A percentile compares a stretch with the other conserved stretches of the same genome.
These are phyloP conservation scores for Canariomyces notabilis DNA, from an alignment of 2,329 filamentous ascomycete genomes.

Conservation along the genomic window DNA sequence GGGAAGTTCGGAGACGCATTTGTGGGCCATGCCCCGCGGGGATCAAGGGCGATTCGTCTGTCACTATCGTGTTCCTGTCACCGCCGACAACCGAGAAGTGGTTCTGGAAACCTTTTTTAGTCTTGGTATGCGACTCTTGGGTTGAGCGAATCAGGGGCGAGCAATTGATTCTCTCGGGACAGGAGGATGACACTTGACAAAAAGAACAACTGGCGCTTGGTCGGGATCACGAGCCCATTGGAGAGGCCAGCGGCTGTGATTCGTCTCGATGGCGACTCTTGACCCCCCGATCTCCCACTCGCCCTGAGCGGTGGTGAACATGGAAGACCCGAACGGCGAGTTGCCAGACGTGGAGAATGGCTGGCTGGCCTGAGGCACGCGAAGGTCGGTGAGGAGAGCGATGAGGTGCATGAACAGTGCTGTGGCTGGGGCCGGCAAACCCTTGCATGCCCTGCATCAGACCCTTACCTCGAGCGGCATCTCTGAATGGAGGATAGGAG, in stretches of 20 bases:
- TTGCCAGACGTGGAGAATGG: slow-evolving; percentile 14
- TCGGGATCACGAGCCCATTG: not conserved
- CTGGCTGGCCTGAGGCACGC: slow-evolving; percentile 31
- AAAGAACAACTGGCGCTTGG: slow-evolving; percentile 20
- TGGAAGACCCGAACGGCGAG: slow-evolving; percentile 8
- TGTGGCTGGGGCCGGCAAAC: slow-evolving; percentile 32
- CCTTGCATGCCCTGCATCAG: slow-evolving; percentile 31
- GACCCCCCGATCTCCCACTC: not conserved
- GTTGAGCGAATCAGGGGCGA: slow-evolving; percentile 26
- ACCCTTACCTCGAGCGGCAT: slow-evolving; percentile 25
- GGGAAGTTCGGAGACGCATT: slow-evolving; percentile 7
- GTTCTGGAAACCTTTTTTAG: slow-evolving; percentile 17
- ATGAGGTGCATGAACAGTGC: slow-evolving; percentile 45
- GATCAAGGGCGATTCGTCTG: slow-evolving; percentile 24
- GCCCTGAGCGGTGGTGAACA: too few relatives aligned
- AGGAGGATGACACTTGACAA: slow-evolving; percentile 22
- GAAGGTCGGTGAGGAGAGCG: slow-evolving; percentile 42
- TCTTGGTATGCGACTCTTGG: slow-evolving; percentile 2
- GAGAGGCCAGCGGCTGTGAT: slow-evolving; percentile 2
- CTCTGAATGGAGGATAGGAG: slow-evolving; percentile 31
- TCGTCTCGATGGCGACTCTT: slow-evolving; percentile 11
- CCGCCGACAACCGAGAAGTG: slow-evolving; percentile 13
- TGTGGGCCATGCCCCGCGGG: slow-evolving; percentile 15
- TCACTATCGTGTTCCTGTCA: slow-evolving; percentile 18
- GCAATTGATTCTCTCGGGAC: slow-evolving; percentile 24